Percentiles rank a stretch among this genome's conserved stretches.
phyloP scores from a whole-genome alignment of 805 yeast genomes.

The Myxozyma neglecta region DNA sequence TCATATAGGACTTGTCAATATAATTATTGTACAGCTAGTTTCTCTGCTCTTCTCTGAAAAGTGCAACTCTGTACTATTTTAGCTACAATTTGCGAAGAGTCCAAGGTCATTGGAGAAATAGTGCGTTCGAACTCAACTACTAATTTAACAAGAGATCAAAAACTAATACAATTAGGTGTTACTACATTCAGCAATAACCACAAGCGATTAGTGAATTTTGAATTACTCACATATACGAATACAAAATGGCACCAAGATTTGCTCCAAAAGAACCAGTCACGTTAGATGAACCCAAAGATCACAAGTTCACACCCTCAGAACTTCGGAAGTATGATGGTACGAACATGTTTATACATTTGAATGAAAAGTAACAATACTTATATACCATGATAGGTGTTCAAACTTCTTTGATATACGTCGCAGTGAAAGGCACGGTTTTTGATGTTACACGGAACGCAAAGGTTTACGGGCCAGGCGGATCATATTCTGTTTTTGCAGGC shows the following conservation, averaged over 20 bases:
- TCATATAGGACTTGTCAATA: no score
- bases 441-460: conserved; percentile 68
- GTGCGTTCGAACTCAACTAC: no score
- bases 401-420: conserved; percentile 60
- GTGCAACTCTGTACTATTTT: no score
- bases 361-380: background rate
- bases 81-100: no score
- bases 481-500: conserved; percentile 71
- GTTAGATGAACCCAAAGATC: conserved; percentile 53
- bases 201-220: background rate
- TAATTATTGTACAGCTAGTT: no score
- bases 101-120: no score
- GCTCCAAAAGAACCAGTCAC: conserved; percentile 57
- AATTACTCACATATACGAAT: background rate
- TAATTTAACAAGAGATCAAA: no score
- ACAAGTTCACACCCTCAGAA: conserved; percentile 46
- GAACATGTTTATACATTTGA: conserved; percentile 11
- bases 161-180: no score
- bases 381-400: conserved; percentile 40
- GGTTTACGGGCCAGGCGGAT: conserved; percentile 75
- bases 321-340: conserved; percentile 50
- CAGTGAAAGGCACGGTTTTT: conserved; percentile 71
- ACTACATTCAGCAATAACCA: no score
- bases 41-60: no score
- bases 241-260: conserved; percentile 38